A percentile compares a stretch with the other conserved stretches of the same genome.
phyloP scores from a whole-genome alignment of 768 basidiomycete species.

The Fomitopsis serialis region DNA sequence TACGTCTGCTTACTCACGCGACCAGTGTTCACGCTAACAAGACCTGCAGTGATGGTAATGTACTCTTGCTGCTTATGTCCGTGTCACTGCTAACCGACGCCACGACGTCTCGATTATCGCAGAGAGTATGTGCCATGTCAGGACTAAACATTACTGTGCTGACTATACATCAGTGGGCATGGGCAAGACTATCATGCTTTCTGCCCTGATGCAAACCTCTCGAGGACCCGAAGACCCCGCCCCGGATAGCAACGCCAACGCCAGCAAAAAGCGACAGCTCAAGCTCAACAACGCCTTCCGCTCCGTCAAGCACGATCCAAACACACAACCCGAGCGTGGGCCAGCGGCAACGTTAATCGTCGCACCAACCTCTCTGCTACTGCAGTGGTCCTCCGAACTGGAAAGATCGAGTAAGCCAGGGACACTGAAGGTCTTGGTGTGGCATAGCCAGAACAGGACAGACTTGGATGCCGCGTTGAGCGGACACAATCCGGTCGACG shows the following conservation, averaged over 20 bases:
- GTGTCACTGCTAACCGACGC: background rate
- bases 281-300: slow-evolving; percentile 63
- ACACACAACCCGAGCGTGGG: slow-evolving; percentile 22
- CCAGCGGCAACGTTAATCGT: slow-evolving; percentile 80
- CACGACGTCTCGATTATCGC: background rate
- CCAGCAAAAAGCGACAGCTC: slow-evolving; percentile 47
- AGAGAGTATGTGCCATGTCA: slow-evolving; percentile 11
- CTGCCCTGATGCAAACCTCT: slow-evolving; percentile 77
- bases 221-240: slow-evolving; percentile 19
- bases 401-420: slow-evolving; percentile 73
- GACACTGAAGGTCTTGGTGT: slow-evolving; percentile 61
- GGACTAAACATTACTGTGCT: too few species aligned
- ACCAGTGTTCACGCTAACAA: background rate
- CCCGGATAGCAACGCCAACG: too few species aligned
- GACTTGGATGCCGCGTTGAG: slow-evolving; percentile 59
- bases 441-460: slow-evolving; percentile 86
- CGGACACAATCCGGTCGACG: slow-evolving; percentile 57
- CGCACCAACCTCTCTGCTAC: slow-evolving; percentile 83
- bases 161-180: slow-evolving; percentile 66
- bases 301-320: slow-evolving; percentile 20
- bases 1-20: slow-evolving; percentile 25
- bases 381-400: slow-evolving; percentile 96
- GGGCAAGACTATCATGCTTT: slow-evolving; percentile 93
- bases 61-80: background rate
- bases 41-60: slow-evolving; percentile 6